Evolutionary conservation across 2,329 filamentous ascomycete species (phyloP).

Genomic region (Kalmusia sp.): DNA sequence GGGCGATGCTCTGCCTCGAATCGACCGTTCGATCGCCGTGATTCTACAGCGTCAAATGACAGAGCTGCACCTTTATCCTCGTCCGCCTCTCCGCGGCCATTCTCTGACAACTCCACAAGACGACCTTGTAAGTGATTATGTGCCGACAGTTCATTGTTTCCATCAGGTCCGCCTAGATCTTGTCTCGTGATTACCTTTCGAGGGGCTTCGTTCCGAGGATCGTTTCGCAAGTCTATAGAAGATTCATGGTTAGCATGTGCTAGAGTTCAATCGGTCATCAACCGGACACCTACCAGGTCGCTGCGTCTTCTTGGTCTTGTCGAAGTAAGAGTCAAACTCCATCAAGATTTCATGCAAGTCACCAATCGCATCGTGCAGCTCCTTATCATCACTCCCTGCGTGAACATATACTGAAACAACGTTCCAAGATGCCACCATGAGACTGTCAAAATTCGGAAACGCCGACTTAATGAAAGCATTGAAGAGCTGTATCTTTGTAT

Average conservation of each 20-base stretch:
- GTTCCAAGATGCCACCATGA: slow-evolving; percentile 42
- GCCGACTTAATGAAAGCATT: slow-evolving; percentile 31
- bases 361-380: slow-evolving; percentile 31
- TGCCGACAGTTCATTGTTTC: too few relatives aligned
- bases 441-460: slow-evolving; percentile 38
- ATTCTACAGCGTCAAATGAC: too few relatives aligned
- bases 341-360: slow-evolving; percentile 34
- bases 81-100: not conserved
- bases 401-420: slow-evolving; percentile 36
- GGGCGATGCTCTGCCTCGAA: not conserved
- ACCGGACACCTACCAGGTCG: not conserved
- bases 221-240: too few relatives aligned
- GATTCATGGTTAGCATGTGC: too few relatives aligned
- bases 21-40: not conserved
- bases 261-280: too few relatives aligned
- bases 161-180: too few relatives aligned
- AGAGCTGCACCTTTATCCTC: not conserved
- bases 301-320: slow-evolving; percentile 5
- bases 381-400: slow-evolving; percentile 33
- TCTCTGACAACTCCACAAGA: not conserved
- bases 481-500: slow-evolving; percentile 37
- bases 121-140: too few relatives aligned
- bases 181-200: too few relatives aligned
- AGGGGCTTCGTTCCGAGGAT: too few relatives aligned
- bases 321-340: slow-evolving; percentile 30